Evolutionary conservation across 2,329 filamentous ascomycete species (phyloP).

Genomic region (Verticillium albo-atrum): DNA sequence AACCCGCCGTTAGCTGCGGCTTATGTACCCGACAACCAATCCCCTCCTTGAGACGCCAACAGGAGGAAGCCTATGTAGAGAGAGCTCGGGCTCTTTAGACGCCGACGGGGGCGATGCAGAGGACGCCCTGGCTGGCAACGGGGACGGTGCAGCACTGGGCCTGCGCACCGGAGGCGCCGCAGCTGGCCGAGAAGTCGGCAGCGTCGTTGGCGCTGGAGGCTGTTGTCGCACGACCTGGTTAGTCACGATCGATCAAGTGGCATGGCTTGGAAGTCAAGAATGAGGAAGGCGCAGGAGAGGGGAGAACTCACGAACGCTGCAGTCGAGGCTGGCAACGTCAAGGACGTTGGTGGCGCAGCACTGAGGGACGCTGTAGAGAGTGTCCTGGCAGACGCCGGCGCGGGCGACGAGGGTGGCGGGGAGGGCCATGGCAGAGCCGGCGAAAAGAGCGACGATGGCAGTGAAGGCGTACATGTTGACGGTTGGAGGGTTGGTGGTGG

Average conservation of each 20-base stretch:
- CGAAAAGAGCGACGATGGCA: conserved; percentile 8
- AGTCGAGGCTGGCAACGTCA: conserved; percentile 53
- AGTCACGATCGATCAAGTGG: neutral
- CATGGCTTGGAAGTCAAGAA: neutral
- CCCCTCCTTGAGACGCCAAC: too few relatives aligned
- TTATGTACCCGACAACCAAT: too few relatives aligned
- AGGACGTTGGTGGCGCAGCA: conserved; percentile 62
- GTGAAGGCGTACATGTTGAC: conserved; percentile 11
- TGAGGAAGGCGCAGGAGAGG: neutral
- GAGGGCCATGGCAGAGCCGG: conserved; percentile 21
- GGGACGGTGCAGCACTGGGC: conserved; percentile 55
- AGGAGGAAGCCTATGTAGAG: too few relatives aligned
- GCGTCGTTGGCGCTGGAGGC: conserved; percentile 27
- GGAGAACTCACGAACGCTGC: conserved; percentile 29
- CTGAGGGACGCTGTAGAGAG: conserved; percentile 38
- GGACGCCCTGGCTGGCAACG: conserved; percentile 30
- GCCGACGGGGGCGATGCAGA: conserved; percentile 29
- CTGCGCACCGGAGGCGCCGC: conserved; percentile 43
- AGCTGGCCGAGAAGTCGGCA: conserved; percentile 39
- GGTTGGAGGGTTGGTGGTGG: neutral
- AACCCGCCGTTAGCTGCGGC: too few relatives aligned
- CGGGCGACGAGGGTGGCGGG: conserved; percentile 27
- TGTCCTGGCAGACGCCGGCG: conserved; percentile 32
- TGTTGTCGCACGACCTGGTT: conserved; percentile 13
- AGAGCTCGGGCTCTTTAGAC: too few relatives aligned